Evolutionary conservation across 805 yeast species (phyloP), one percentile per base, ranked within the genome.

Genomic region (Lipomyces yamadae): DNA sequence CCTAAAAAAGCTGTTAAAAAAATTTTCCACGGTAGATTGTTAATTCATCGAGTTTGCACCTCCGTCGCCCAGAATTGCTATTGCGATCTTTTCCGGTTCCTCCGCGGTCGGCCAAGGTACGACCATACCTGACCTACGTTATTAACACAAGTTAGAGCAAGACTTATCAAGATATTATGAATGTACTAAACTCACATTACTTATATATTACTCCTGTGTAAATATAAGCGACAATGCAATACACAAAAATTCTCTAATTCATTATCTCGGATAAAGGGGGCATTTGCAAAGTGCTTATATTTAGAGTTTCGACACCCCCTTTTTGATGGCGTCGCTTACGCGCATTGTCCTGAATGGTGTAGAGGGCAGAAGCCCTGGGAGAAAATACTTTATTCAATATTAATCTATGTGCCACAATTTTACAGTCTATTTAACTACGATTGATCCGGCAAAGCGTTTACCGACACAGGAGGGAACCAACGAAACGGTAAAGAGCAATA

Each of bases 51-150:
- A 5, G 8, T 15, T 54, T 75, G 33, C 64, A 75, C 78, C 78
- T 65, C 78, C 78, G 54, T 76, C 78, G 58, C 78, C 78, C 50
- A 76, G 74, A 56, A 76, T 73, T 52, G 73, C 78, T 53, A 76
- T 67, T 24, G 76, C 67, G 58, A 76, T 69, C 61, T 68, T 69
- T 58, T 69, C 55, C 7, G 55, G n/a, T 42, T 42, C 24, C 18
- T 3, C 48, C 5, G 7, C 18, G 18, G 24, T 15, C 48, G 24
- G 24, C 6, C 1, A 24, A 42, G 3, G 8, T n/a, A n/a, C 24
- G 24, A 15, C 48, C 8, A n/a, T 7, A 13, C 18, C 7, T 10
- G 48, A 42, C 48, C 48, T 42, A 42, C 48, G n/a, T 42, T 7
- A 42, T 42, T 42, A 42, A 15, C 15, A 24, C 39, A 37, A 37